A percentile compares a stretch with the other conserved stretches of the same genome.
phyloP scores from a whole-genome alignment of 2,329 filamentous ascomycete genomes.

The Xylaria hypoxylon region DNA sequence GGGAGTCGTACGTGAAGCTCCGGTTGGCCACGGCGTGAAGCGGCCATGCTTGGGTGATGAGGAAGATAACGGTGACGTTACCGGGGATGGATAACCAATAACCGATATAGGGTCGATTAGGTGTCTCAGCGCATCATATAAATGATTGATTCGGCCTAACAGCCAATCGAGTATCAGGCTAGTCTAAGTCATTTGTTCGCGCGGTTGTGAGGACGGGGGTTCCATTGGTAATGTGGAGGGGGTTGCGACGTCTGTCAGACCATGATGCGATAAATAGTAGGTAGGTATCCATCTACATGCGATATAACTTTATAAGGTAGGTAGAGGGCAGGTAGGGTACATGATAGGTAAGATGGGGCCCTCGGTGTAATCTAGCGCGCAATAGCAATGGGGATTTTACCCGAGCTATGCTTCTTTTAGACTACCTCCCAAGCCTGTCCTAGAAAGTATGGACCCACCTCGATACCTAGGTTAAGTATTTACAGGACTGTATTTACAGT shows the following conservation, averaged over 20 bases:
- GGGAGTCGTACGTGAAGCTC: constrained; percentile 52
- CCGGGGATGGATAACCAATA: constrained; percentile 8
- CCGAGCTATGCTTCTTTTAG: too few species aligned
- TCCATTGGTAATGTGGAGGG: constrained; percentile 21
- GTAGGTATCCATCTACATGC: too few species aligned
- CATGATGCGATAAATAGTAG: constrained; percentile 10
- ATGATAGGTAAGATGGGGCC: too few species aligned
- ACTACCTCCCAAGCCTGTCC: too few species aligned
- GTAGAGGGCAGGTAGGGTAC: too few species aligned
- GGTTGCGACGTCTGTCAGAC: constrained; percentile 20
- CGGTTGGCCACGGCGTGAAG: constrained; percentile 51
- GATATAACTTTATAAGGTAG: too few species aligned
- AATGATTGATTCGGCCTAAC: constrained; percentile 13
- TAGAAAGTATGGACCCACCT: too few species aligned
- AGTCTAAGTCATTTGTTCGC: constrained; percentile 13
- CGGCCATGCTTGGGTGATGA: constrained; percentile 46
- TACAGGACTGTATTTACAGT: too few species aligned
- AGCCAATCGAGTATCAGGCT: constrained; percentile 9
- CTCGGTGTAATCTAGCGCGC: too few species aligned
- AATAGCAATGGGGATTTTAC: too few species aligned
- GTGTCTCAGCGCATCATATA: constrained; percentile 32
- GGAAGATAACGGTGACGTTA: constrained; percentile 20
- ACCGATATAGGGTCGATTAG: constrained; percentile 23
- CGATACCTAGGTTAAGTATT: too few species aligned
- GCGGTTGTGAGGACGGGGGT: constrained; percentile 6